phyloP scores from a whole-genome alignment of 2,329 filamentous ascomycete species.

The Nannizziopsis arthrosporioides region DNA sequence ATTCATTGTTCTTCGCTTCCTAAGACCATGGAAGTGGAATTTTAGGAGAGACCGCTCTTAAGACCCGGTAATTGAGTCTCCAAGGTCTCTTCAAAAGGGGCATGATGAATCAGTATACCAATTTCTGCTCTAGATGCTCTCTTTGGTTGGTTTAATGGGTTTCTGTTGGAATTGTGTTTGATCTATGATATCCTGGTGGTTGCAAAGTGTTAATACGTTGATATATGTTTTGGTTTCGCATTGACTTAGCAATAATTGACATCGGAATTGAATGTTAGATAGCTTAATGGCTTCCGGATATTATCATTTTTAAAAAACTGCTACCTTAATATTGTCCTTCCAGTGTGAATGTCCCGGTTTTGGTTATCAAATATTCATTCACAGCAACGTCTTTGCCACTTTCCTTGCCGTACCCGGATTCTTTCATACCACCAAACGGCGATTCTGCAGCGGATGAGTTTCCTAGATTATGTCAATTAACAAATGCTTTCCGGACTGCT shows the following conservation, averaged over 20 bases:
- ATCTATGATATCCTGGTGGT: not conserved
- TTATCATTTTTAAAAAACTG: too few relatives aligned
- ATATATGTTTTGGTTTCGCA: too few relatives aligned
- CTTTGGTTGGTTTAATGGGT: not conserved
- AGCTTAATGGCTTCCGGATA: not conserved
- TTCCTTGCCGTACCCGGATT: constrained; percentile 57
- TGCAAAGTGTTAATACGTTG: not conserved
- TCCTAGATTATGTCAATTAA: constrained; percentile 25
- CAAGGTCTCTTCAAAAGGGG: not conserved
- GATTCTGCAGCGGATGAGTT: constrained; percentile 55
- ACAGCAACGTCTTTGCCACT: constrained; percentile 55
- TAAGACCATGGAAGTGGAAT: constrained; percentile 14
- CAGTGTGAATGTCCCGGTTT: constrained; percentile 53
- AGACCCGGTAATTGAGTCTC: not conserved
- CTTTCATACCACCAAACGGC: constrained; percentile 57
- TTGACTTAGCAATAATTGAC: too few relatives aligned
- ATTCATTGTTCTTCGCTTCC: constrained; percentile 8
- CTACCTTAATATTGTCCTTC: constrained; percentile 40
- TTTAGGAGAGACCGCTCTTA: not conserved
- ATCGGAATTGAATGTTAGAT: not conserved
- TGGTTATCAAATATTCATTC: constrained; percentile 51
- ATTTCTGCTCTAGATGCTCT: too few relatives aligned
- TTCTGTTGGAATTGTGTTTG: not conserved
- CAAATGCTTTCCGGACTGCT: not conserved
- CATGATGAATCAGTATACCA: not conserved